These are phyloP conservation scores for Dissophora ornata DNA, from an alignment of 192 early-diverging fungal species.

Conservation along the genomic window DNA sequence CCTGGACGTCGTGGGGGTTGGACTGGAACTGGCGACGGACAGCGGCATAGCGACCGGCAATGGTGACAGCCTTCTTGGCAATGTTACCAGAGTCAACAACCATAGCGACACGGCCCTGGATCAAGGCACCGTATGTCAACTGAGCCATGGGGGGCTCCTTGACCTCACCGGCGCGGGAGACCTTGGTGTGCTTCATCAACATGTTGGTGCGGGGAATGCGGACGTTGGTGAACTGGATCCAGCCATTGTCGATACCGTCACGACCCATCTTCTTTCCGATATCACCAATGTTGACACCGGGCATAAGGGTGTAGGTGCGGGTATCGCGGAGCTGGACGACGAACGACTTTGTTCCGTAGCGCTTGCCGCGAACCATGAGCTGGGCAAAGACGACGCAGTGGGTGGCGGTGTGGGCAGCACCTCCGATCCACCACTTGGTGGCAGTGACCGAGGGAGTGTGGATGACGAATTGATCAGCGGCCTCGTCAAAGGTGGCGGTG, in stretches of 20 bases:
- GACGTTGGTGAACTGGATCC: conserved; percentile 93
- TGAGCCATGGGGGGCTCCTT: conserved; percentile 85
- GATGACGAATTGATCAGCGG: conserved; percentile 87
- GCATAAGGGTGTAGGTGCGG: conserved; percentile 79
- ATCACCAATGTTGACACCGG: conserved; percentile 91
- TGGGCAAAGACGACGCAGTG: conserved; percentile 87
- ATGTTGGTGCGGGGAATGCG: conserved; percentile 90
- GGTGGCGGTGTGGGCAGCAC: conserved; percentile 91
- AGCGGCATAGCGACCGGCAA: conserved; percentile 91
- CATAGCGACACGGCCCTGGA: conserved; percentile 86
- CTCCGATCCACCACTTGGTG: conserved; percentile 98
- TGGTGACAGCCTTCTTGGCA: conserved; percentile 90
- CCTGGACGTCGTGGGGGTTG: conserved; percentile 66
- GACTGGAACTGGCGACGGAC: conserved; percentile 90
- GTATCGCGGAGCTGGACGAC: conserved; percentile 88
- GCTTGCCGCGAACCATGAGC: conserved; percentile 82
- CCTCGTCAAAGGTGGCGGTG: conserved; percentile 88
- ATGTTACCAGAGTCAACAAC: conserved; percentile 87
- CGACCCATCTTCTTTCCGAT: conserved; percentile 95
- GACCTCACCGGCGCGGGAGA: conserved; percentile 80
- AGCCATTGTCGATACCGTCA: conserved; percentile 93
- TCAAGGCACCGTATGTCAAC: conserved; percentile 89
- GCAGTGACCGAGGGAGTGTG: conserved; percentile 81
- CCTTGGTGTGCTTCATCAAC: conserved; percentile 95
- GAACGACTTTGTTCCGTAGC: conserved; percentile 90